Evolutionary conservation across 495 filamentous ascomycete genomes (phyloP).

Genomic region (Neurospora tetrasperma): DNA sequence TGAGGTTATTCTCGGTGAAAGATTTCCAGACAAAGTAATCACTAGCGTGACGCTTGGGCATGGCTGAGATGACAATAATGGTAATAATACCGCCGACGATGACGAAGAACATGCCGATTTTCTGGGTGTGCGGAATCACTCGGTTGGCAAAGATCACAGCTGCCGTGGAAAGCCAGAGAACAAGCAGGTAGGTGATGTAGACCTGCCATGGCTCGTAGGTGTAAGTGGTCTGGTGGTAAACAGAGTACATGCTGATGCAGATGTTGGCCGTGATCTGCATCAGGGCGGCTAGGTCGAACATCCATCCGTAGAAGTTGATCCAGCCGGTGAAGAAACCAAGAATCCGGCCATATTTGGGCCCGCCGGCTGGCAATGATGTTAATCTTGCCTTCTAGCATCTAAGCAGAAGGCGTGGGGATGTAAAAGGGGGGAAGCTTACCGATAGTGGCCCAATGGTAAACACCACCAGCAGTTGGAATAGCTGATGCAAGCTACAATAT

Average conservation of each 20-base stretch:
- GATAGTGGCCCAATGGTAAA: conserved; percentile 79
- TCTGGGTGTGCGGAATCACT: conserved; percentile 54
- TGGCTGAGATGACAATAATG: conserved; percentile 62
- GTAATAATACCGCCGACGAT: conserved; percentile 59
- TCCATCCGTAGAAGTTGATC: conserved; percentile 76
- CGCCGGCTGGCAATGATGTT: conserved; percentile 32
- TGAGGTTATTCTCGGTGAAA: conserved; percentile 51
- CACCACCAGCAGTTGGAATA: conserved; percentile 70
- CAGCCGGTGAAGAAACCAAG: conserved; percentile 72
- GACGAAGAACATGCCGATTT: conserved; percentile 58
- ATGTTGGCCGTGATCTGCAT: conserved; percentile 58
- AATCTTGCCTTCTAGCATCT: not conserved
- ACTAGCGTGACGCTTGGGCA: conserved; percentile 55
- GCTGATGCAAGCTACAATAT: conserved; percentile 56
- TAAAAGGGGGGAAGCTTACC: conserved; percentile 15
- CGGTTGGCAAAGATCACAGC: conserved; percentile 62
- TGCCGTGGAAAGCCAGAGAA: conserved; percentile 54
- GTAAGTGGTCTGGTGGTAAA: conserved; percentile 54
- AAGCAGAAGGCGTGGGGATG: not conserved
- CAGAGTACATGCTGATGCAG: conserved; percentile 58
- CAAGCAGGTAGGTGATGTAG: conserved; percentile 57
- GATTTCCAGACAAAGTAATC: conserved; percentile 50
- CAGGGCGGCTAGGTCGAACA: conserved; percentile 54
- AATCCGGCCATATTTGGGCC: conserved; percentile 54
- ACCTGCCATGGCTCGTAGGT: conserved; percentile 59